Evolutionary conservation across 2,329 filamentous ascomycete genomes (phyloP).

Genomic region (Alternaria metachromatica): DNA sequence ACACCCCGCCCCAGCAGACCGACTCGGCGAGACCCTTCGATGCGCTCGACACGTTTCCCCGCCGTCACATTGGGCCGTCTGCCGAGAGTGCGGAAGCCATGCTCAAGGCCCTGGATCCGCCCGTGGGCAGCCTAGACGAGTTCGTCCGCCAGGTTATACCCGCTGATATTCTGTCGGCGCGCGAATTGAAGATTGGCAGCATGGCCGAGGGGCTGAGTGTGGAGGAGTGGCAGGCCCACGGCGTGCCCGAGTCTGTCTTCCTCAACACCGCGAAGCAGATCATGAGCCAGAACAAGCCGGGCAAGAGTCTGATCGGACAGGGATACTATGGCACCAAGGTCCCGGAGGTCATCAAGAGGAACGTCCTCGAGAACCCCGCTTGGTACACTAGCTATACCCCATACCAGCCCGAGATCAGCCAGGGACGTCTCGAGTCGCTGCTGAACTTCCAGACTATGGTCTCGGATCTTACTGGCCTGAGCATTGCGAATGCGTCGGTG

Average conservation of each 20-base stretch:
- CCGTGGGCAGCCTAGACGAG: constrained; percentile 74
- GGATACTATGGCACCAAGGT: constrained; percentile 90
- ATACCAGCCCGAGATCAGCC: constrained; percentile 96
- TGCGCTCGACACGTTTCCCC: constrained; percentile 71
- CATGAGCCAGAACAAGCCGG: constrained; percentile 66
- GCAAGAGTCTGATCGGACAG: constrained; percentile 77
- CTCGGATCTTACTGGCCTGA: constrained; percentile 82
- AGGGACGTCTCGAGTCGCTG: constrained; percentile 88
- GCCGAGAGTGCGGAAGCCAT: constrained; percentile 74
- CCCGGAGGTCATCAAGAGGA: constrained; percentile 89
- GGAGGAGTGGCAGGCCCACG: constrained; percentile 46
- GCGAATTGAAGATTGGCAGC: constrained; percentile 62
- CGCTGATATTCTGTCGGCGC: constrained; percentile 73
- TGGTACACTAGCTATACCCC: constrained; percentile 99
- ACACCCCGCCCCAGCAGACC: constrained; percentile 30
- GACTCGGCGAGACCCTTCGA: constrained; percentile 43
- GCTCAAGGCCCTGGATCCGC: constrained; percentile 79
- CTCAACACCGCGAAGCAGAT: constrained; percentile 61
- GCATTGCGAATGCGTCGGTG: constrained; percentile 89
- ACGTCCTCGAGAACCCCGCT: constrained; percentile 88
- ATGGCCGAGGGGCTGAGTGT: constrained; percentile 44
- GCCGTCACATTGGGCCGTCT: constrained; percentile 86
- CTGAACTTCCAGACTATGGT: constrained; percentile 97
- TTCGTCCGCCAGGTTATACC: constrained; percentile 88
- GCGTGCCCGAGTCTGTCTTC: constrained; percentile 65